Evolutionary conservation across 2,329 filamentous ascomycete species (phyloP).

Genomic region (Davidsoniella eucalypti): DNA sequence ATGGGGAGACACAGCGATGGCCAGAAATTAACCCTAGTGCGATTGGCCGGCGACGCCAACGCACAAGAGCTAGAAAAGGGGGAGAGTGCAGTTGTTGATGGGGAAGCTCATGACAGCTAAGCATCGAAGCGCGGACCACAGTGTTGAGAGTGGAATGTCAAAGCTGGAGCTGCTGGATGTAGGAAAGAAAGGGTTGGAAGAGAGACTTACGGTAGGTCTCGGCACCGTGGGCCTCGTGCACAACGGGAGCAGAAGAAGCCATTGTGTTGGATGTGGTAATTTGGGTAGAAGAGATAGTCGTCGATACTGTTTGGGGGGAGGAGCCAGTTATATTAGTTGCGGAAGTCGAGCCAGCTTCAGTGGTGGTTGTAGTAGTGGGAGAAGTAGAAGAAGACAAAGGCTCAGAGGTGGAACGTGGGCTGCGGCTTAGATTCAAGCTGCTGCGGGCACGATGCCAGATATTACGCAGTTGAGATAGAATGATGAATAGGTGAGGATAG

Average conservation of each 20-base stretch:
- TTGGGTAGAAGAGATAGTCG: not conserved
- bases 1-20: too few relatives aligned
- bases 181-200: not conserved
- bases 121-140: too few relatives aligned
- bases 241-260: conserved; percentile 30
- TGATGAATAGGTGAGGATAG: conserved; percentile 5
- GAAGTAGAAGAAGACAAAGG: not conserved
- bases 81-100: too few relatives aligned
- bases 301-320: not conserved
- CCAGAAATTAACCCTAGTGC: too few relatives aligned
- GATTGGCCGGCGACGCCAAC: too few relatives aligned
- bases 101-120: too few relatives aligned
- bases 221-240: conserved; percentile 60
- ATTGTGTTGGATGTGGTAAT: not conserved
- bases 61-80: too few relatives aligned
- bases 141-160: too few relatives aligned
- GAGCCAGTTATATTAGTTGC: not conserved
- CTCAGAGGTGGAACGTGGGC: conserved; percentile 4
- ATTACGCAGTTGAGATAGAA: conserved; percentile 4
- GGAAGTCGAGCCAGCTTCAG: not conserved
- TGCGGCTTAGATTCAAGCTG: conserved; percentile 1
- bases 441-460: conserved; percentile 9
- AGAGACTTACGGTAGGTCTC: conserved; percentile 49
- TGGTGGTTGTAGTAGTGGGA: conserved; percentile 1
- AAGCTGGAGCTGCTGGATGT: not conserved